Base-by-base conservation (phyloP, 192 early-diverging fungal species). In the Geosiphon pyriformis region DNA sequence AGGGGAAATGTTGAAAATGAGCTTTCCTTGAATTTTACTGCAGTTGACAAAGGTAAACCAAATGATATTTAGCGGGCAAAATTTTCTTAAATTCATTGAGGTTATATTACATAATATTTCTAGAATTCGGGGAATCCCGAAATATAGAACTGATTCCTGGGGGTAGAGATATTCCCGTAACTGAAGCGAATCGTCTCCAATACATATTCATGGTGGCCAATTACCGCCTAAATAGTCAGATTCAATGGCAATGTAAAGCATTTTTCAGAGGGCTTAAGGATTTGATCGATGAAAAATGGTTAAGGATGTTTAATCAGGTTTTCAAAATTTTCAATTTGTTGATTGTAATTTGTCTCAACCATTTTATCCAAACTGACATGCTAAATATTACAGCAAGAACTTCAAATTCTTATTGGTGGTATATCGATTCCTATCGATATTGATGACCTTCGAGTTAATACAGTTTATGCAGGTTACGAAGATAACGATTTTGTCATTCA, bases 161-260 rank as follows among this genome's bases (percentile, higher is more conserved):
- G 22, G 96, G 96, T 32, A 77, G 84, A 34, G 70, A 83, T 25
- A 82, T 90, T 47, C 76, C 83, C 18, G 96, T 98, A 0, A 97
- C 93, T 0, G 81, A 87, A 22, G 81, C 87, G 33, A 98, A 97
- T 78, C 79, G 91, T 18, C 86, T 94, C 51, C 80, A 82, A 50
- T 98, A 96, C 67, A 89, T 97, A 22, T 90, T 93, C 67, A 75
- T 88, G 15, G 78, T 94, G n/a, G 90, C 93, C 2, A 85, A 94
- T 74, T 94, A 90, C 74, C 86, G 89, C 67, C 82, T 98, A 23
- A 94, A 94, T 71, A 74, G 78, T 35, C 85, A 91, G 75, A 91
- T 96, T 56, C 78, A 83, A 4, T 70, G 70, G 8, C 93, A 92
- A 35, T 89, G 87, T 56, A 79, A 75, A 18, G 93, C 92, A 12